Base-by-base conservation (phyloP, 2,329 filamentous ascomycete species). In the Elsinoe batatas region DNA sequence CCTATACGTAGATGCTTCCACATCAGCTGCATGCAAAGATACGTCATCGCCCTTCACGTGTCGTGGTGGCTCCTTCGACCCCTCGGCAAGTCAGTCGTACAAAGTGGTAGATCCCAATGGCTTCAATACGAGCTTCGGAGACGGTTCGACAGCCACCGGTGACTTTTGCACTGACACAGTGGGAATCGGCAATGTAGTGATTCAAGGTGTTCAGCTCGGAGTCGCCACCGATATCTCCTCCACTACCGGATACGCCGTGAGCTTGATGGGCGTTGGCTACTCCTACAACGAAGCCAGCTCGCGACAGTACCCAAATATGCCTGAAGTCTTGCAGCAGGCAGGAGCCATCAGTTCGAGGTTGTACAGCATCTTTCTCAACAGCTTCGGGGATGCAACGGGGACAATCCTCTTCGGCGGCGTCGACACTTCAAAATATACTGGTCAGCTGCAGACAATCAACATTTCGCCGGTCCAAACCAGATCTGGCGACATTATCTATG, bases 391-490 rank as follows among this genome's bases (percentile, higher is more conserved):
- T 30, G 57, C 54, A 33, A 58, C 63, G 7, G 67, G 67, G 18
- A 63, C 61, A 12, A 64, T 69, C 38, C 61, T 69, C 17, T 68
- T 69, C 49, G 67, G 67, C n/a, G 67, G 67, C 7, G 63, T 68
- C 35, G 67, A 69, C 56, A 66, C 59, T 1, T 58, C 60, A 20
- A 65, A 65, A 38, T 68, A 64, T 53, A 63, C 60, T 3, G 64
- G 64, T 46, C 50, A 63, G 7, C 62, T 69, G 15, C 63, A 58
- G 3, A 68, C 67, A 1, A 44, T 68, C 12, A 61, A 69, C 60
- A 53, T 67, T 30, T 59, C 67, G 6, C 64, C 66, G 5, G 20
- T 44, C 10, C 10, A 26, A 6, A 11, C 38, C 18, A 40, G 40
- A 20, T 30, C 18, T 13, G 12, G 22, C 8, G 36, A 30, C 33